Base-by-base conservation (phyloP, 306 rosid species). In the Malus asiatica region DNA sequence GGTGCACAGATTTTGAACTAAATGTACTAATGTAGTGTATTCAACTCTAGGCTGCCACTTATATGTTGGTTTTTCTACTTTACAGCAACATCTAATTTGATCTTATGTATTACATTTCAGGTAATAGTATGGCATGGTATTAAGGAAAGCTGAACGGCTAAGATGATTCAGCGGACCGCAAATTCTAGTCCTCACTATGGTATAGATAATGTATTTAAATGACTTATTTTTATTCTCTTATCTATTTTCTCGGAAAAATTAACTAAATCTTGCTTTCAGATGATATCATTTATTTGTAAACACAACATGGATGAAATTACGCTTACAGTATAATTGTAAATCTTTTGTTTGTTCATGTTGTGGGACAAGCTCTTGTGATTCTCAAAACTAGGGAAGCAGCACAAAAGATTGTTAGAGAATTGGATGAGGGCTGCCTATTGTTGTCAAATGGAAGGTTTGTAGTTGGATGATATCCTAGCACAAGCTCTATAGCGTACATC, bases 301-400 rank as follows among this genome's bases (percentile, higher is more conserved):
- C 23, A 53, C n/a, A 27, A 23, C 32, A 5, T 57, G 60, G 16
- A 25, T 14, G 60, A 66, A 70, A 4, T 73, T 29, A 44, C 57
- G 13, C 6, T 44, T 61, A 16, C 30, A 55, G 11, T 12, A 8
- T 15, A 5, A 0, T 68, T 66, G 4, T 62, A 66, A 63, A n/a
- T 71, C 70, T 53, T 12, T 48, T 66, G 51, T 78, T 25, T 60
- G 38, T 70, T 87, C 76, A 5, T 82, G 63, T 80, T 81, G 83
- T 63, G 92, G 99, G 99, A 80, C 90, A 89, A 87, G 99, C 99
- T 87, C 84, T 85, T 74, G 89, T 83, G 70, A 85, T 95, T 76
- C 92, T 95, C 51, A 81, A 75, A 74, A 85, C 76, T 51, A 89
- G 58, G 86, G 93, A 92, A 80, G 83, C 85, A 60, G 97, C 93